Base-by-base conservation (phyloP, 2,329 filamentous ascomycete genomes). In the Clarireedia paspali region DNA sequence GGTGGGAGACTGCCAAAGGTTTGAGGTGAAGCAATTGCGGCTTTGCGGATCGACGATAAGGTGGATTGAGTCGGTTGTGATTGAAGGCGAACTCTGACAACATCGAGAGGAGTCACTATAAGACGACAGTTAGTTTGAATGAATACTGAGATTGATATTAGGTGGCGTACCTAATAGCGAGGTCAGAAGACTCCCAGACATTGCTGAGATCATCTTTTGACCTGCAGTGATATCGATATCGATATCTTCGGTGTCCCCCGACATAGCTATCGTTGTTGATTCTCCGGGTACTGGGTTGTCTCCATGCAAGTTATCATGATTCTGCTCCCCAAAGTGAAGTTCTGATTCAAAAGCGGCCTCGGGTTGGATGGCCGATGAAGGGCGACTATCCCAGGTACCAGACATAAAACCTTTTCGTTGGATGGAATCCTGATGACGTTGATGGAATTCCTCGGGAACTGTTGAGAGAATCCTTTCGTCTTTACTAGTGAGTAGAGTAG, bases 151-250 rank as follows among this genome's bases (percentile, higher is more conserved):
- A 23, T 30, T 27, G 10, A 45, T 23, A 38, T 6, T 48, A 15
- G 20, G 42, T 49, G 53, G 57, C 56, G 62, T 78, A 96, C 91
- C 89, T 44, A 97, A 80, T 26, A 97, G 72, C 20, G 91, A 94
- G 7, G 92, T 97, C 60, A 97, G 71, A 56, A 99, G 74, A 72
- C 91, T 97, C 58, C 94, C 94, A 54, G 87, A 87, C 62, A 92
- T 89, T 50, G 94, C 94, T 56, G 92, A 96, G 54, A 95, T 71
- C 94, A 99, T 99, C 76, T 92, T 94, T 75, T 97, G 92, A 12
- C 80, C 73, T 23, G 91, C 81, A 5, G 91, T 91, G 62, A 95
- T 89, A 59, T 92, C 84, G 26, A 78, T 72, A 39, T 75, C 74
- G 56, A 70, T 70, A 53, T 67, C 66, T 38, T 73, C 72, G 59